Evolutionary conservation across 2,329 filamentous ascomycete species (phyloP), one percentile per base, ranked within the genome.

Genomic region (Karstenula rhodostoma): DNA sequence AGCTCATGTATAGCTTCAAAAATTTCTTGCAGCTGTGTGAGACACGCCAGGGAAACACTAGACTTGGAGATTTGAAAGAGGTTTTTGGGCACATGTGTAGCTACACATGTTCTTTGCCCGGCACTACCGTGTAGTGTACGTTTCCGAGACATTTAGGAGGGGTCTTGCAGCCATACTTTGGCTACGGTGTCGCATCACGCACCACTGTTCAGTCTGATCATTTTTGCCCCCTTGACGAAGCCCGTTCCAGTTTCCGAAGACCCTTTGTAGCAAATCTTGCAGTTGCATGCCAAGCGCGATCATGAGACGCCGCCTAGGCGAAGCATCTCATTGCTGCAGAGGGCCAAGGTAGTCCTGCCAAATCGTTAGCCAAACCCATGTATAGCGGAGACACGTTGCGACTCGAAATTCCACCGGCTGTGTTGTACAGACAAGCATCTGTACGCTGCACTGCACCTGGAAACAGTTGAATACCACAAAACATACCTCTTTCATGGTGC

Each of bases 401-500:
- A 22, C 22, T 27, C 22, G 10, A 27, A 35, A 15, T 27, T 3
- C 13, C 22, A 27, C 8, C 29, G 12, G 33, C 13, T 27, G 15
- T 12, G 25, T 23, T 27, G 15, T 15, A 52, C 8, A 37, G 7
- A 15, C n/a, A 23, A 23, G 9, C 13, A 35, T 15, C 12, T 51
- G n/a, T 22, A 37, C 9, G 29, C 32, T 37, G 10, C 10, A 37
- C 19, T 44, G 42, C 19, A 44, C 12, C 19, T 22, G 19, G 37
- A 22, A 44, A 44, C 42, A 19, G 23, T 33, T 58, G 25, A 50
- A 53, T 23, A 9, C 10, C 56, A 22, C 37, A 47, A 5, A 33
- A 60, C 63, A 60, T 71, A 77, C 87, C 76, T 90, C 94, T 81
- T 96, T 97, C 82, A 99, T 97, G 69, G 93, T 98, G 62, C 94